Conservation (phyloP, 78 protist species). For the Dictyostelium capitatum region DNA sequence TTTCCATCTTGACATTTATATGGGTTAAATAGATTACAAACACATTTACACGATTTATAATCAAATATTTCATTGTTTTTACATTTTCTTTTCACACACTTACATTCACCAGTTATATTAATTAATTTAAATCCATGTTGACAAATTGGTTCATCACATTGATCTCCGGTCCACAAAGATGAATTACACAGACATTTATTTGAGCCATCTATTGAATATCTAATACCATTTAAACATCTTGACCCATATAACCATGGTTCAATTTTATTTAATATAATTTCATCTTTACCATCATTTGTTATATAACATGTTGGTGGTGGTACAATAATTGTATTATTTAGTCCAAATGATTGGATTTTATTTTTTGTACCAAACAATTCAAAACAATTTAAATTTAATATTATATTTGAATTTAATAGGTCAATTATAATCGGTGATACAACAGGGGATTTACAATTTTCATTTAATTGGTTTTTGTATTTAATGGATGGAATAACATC, state of each 20-base stretch:
- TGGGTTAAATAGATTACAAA: not conserved
- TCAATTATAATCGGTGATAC: not conserved
- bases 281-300: not conserved
- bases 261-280: not conserved
- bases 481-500: not conserved
- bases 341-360: not conserved
- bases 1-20: conserved; percentile 1
- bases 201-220: not conserved
- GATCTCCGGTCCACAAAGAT: not conserved
- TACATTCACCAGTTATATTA: not conserved
- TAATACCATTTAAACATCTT: conserved; percentile 41
- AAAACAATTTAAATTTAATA: conserved; percentile 8
- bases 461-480: not conserved
- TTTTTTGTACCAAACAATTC: conserved; percentile 8
- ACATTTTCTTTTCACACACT: conserved; percentile 8
- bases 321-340: not conserved
- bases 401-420: not conserved
- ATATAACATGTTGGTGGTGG: not conserved
- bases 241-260: not conserved
- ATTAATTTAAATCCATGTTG: not conserved
- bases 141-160: conserved; percentile 20
- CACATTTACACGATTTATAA: not conserved
- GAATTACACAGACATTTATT: not conserved
- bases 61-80: not conserved
- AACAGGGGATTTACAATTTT: not conserved